Evolutionary conservation across 306 rosid genomes (phyloP).

Genomic region (Cicer chorassanicum): DNA sequence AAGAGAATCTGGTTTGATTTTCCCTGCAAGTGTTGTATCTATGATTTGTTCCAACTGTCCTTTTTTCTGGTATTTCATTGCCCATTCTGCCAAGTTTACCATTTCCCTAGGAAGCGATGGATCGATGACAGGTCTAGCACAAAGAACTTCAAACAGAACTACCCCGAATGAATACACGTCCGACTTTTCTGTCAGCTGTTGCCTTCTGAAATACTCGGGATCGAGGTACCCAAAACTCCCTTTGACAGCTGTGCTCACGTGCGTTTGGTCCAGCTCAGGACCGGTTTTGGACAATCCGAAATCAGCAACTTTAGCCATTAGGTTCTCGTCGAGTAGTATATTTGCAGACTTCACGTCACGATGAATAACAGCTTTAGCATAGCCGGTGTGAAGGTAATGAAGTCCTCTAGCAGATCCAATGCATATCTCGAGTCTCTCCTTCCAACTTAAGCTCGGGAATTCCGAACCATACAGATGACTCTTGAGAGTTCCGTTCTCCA

Average conservation of each 20-base stretch:
- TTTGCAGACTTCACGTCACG: conserved; percentile 93
- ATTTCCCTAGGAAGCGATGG: conserved; percentile 84
- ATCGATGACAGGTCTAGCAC: conserved; percentile 89
- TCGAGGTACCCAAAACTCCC: conserved; percentile 92
- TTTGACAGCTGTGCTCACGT: conserved; percentile 87
- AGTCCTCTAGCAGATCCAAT: conserved; percentile 95
- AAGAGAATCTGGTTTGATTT: conserved; percentile 75
- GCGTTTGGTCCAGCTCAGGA: conserved; percentile 85
- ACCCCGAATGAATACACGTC: conserved; percentile 92
- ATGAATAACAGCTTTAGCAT: conserved; percentile 88
- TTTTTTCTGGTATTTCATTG: conserved; percentile 84
- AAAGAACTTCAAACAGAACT: conserved; percentile 81
- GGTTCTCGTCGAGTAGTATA: conserved; percentile 84
- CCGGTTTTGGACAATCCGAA: conserved; percentile 85
- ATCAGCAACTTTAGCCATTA: conserved; percentile 95
- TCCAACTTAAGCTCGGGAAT: conserved; percentile 79
- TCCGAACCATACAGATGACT: conserved; percentile 82
- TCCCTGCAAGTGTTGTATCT: conserved; percentile 67
- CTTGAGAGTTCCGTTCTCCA: conserved; percentile 92
- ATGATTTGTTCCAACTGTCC: conserved; percentile 85
- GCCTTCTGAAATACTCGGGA: conserved; percentile 89
- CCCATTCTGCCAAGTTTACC: conserved; percentile 96
- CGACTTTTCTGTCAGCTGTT: conserved; percentile 85
- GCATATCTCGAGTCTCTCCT: conserved; percentile 84
- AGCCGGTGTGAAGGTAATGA: conserved; percentile 92